Base-by-base conservation (phyloP, 345 rosid genomes). In the Citrus hindsii region DNA sequence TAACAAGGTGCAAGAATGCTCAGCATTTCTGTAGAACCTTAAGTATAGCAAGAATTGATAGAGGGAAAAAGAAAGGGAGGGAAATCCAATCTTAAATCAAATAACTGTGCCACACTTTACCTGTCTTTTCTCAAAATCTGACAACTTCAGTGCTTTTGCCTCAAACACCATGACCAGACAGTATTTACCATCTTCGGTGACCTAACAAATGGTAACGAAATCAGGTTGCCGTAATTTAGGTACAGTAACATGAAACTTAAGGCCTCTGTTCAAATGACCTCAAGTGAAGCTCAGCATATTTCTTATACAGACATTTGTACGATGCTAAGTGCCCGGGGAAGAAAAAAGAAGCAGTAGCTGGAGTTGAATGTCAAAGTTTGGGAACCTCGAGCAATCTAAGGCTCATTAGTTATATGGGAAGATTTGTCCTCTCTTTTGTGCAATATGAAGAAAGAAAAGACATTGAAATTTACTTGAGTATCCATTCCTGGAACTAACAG, bases 51-150 rank as follows among this genome's bases (percentile, higher is more conserved):
- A 33, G 6, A 19, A 37, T 30, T 22, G 25, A 24, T 7, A 30
- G 24, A 25, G 7, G 58, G 6, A 51, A 18, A 51, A 51, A 51
- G 21, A 16, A 18, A 48, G 55, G 16, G 19, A 16, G 19, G 56
- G 6, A 53, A 53, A 18, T 16, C 58, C 58, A 16, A 18, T 53
- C 3, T n/a, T 33, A 55, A 32, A 51, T 27, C 14, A 60, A 35
- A 48, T 35, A 37, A 58, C 25, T 42, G 46, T 30, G 38, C 14
- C 48, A 21, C 33, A 8, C 25, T 65, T 76, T 84, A 93, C 98
- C 94, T 90, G 96, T 90, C 99, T 89, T 84, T 83, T 8, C 37
- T 93, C 98, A 65, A 93, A 95, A 76, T 95, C 99, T 55, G 94
- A 86, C 78, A 95, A 83, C 83, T 86, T 67, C 74, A 95, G 83